Conservation (phyloP, 1,139 yeast species). For the Protomyces lactucae-debilis region DNA sequence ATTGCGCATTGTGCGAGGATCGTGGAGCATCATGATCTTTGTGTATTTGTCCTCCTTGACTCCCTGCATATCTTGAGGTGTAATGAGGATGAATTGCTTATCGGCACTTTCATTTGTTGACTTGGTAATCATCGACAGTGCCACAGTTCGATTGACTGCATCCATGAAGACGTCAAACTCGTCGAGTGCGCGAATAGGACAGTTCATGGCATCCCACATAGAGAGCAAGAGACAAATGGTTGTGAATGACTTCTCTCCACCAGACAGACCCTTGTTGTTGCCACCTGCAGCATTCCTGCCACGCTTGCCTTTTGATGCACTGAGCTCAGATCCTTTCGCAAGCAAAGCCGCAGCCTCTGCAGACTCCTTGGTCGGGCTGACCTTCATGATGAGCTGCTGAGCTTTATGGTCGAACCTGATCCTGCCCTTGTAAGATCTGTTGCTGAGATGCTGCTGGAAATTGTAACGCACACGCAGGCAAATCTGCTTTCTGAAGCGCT, state of each 20-base stretch:
- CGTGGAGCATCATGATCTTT: conserved; percentile 63
- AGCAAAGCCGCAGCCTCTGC: conserved; percentile 20
- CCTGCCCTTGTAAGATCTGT: conserved; percentile 70
- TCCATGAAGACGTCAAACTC: conserved; percentile 99
- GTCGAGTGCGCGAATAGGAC: conserved; percentile 82
- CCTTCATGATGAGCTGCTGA: conserved; percentile 15
- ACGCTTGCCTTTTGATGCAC: conserved; percentile 36
- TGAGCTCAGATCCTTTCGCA: not conserved
- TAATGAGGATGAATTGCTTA: conserved; percentile 84
- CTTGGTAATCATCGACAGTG: conserved; percentile 61
- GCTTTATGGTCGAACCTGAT: conserved; percentile 55
- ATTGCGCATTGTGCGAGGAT: conserved; percentile 40
- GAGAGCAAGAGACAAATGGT: conserved; percentile 84
- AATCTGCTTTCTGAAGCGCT: conserved; percentile 31
- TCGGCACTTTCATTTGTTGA: conserved; percentile 58
- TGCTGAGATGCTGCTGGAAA: conserved; percentile 36
- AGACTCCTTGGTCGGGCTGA: conserved; percentile 36
- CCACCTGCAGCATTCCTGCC: conserved; percentile 56
- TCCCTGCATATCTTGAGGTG: conserved; percentile 74
- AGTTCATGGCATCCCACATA: conserved; percentile 89
- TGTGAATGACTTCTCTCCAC: conserved; percentile 94
- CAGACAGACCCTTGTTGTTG: conserved; percentile 82
- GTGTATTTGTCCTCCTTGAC: conserved; percentile 15
- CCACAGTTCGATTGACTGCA: conserved; percentile 76
- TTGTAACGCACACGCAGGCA: conserved; percentile 34